These are phyloP conservation scores for Acer saccharum DNA, from an alignment of 345 rosid species.

Conservation along the genomic window DNA sequence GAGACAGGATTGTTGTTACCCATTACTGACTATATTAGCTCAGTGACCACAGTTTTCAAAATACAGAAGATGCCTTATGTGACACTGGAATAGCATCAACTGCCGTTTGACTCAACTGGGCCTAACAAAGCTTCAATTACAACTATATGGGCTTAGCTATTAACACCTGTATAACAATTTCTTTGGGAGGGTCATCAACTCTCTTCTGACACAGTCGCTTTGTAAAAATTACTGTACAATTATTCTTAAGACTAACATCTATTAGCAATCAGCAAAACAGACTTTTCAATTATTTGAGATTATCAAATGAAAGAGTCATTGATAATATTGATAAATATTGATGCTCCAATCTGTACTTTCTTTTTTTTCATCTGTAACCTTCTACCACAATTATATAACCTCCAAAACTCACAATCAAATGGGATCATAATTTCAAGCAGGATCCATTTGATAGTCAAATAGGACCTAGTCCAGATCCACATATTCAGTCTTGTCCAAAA, in stretches of 20 bases:
- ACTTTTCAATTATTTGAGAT: conserved; percentile 2
- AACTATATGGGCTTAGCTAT: neutral
- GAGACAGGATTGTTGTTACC: neutral
- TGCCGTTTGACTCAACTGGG: neutral
- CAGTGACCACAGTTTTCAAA: neutral
- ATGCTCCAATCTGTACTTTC: neutral
- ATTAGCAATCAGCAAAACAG: neutral
- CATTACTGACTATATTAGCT: conserved; percentile 1
- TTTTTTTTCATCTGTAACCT: neutral
- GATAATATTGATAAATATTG: neutral
- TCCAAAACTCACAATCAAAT: neutral
- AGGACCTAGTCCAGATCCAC: neutral
- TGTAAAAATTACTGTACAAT: neutral
- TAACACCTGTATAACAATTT: neutral
- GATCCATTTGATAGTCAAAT: neutral
- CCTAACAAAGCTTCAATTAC: neutral
- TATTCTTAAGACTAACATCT: neutral
- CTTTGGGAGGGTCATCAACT: neutral
- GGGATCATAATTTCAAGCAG: neutral
- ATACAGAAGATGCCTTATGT: neutral
- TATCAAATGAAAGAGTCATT: neutral
- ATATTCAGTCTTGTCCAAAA: neutral
- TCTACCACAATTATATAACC: neutral
- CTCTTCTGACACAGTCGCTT: neutral
- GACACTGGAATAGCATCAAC: neutral